phyloP scores from a whole-genome alignment of 2,329 filamentous ascomycete genomes.

The Exophiala calicioides region DNA sequence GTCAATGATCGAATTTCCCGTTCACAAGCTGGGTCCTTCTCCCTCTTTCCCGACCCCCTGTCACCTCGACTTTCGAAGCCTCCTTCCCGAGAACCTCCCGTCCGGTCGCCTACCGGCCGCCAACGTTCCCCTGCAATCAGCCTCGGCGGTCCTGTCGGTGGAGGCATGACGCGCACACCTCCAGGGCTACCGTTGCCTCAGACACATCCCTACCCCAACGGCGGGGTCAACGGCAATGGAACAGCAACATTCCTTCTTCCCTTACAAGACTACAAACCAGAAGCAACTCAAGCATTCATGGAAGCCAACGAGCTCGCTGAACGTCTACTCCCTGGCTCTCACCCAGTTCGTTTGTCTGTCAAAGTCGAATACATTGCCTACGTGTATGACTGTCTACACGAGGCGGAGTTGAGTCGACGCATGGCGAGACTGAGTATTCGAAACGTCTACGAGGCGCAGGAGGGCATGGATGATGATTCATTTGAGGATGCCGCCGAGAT shows the following conservation, averaged over 20 bases:
- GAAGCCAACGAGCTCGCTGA: slow-evolving; percentile 76
- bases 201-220: slow-evolving; percentile 20
- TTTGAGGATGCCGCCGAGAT: slow-evolving; percentile 89
- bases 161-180: slow-evolving; percentile 43
- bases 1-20: slow-evolving; percentile 57
- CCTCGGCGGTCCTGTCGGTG: slow-evolving; percentile 59
- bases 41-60: slow-evolving; percentile 30
- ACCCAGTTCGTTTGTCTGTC: slow-evolving; percentile 83
- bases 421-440: slow-evolving; percentile 81
- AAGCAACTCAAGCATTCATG: slow-evolving; percentile 77
- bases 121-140: slow-evolving; percentile 50
- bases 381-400: slow-evolving; percentile 87
- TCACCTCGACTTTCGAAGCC: slow-evolving; percentile 24
- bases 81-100: slow-evolving; percentile 39
- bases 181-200: slow-evolving; percentile 22
- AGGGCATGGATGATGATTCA: slow-evolving; percentile 93
- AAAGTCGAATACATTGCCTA: slow-evolving; percentile 93
- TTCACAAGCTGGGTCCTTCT: slow-evolving; percentile 24
- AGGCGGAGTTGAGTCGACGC: slow-evolving; percentile 71
- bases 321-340: slow-evolving; percentile 76
- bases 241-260: slow-evolving; percentile 77
- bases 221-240: slow-evolving; percentile 34
- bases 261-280: slow-evolving; percentile 71
- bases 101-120: slow-evolving; percentile 45
- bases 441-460: slow-evolving; percentile 86